phyloP scores from a whole-genome alignment of 1,284 basidiomycete genomes.

The Trichosporon sp. region DNA sequence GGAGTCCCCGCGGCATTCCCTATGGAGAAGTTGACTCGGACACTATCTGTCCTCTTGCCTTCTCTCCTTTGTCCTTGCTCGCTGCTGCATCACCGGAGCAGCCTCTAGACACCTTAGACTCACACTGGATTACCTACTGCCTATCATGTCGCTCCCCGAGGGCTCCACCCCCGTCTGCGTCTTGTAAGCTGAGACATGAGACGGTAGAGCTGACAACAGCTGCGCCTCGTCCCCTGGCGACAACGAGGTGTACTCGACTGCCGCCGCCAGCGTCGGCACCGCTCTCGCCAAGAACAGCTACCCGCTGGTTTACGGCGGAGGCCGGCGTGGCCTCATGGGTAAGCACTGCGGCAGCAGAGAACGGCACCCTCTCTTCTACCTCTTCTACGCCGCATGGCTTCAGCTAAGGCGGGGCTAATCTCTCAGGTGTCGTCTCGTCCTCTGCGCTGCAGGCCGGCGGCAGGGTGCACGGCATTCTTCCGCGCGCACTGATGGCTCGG shows the following conservation, averaged over 20 bases:
- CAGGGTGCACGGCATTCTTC: slow-evolving; percentile 73
- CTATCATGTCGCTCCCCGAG: not conserved
- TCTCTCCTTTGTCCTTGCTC: not conserved
- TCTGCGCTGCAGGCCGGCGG: slow-evolving; percentile 66
- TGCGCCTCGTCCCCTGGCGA: slow-evolving; percentile 71
- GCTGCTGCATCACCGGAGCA: not conserved
- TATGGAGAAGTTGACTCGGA: not conserved
- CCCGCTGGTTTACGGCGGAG: slow-evolving; percentile 81
- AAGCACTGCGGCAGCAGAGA: slow-evolving; percentile 1
- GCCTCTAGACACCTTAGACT: not conserved
- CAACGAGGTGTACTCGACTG: slow-evolving; percentile 59
- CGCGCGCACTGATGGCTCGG: slow-evolving; percentile 56
- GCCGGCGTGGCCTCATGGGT: slow-evolving; percentile 77
- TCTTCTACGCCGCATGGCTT: not conserved
- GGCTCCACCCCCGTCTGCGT: slow-evolving; percentile 43
- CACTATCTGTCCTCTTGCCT: not conserved
- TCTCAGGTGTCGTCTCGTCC: slow-evolving; percentile 61
- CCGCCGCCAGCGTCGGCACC: slow-evolving; percentile 70
- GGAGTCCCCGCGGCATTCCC: slow-evolving; percentile 4
- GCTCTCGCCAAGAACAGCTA: slow-evolving; percentile 64
- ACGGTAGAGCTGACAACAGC: slow-evolving; percentile 25
- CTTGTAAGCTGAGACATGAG: slow-evolving; percentile 33
- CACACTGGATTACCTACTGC: no score
- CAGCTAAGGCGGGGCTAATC: no score
- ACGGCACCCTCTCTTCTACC: not conserved